Conservation (phyloP, 1,139 yeast species). For the Candida sojae region DNA sequence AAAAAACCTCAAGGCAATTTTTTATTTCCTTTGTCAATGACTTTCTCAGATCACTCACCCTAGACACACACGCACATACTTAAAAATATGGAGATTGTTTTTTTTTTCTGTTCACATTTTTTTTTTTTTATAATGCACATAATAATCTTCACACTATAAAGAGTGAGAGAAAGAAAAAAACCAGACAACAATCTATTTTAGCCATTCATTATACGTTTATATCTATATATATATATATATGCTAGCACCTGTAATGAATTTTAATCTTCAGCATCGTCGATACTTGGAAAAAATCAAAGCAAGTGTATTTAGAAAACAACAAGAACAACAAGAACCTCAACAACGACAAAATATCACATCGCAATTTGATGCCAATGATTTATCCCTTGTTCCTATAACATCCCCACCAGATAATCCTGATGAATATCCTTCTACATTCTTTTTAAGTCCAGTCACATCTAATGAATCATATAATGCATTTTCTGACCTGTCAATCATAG, state of each 20-base stretch:
- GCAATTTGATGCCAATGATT: constrained; percentile 4
- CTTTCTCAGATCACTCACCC: neutral
- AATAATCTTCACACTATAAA: neutral
- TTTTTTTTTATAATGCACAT: constrained; percentile 1
- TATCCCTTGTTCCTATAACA: constrained; percentile 15
- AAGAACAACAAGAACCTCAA: neutral
- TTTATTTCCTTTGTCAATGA: neutral
- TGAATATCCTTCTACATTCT: constrained; percentile 25
- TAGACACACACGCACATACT: neutral
- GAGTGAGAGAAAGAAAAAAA: neutral
- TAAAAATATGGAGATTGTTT: neutral
- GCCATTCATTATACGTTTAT: neutral
- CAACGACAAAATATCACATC: too few species aligned
- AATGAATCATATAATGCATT: constrained; percentile 24
- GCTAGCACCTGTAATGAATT: neutral
- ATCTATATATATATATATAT: neutral
- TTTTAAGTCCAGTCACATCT: constrained; percentile 39
- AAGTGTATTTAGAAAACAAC: constrained; percentile 3
- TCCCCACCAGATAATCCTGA: constrained; percentile 15
- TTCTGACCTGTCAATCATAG: constrained; percentile 4
- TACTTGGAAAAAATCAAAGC: constrained; percentile 4
- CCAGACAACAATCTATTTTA: neutral
- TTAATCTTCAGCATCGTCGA: constrained; percentile 2
- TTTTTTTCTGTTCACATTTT: neutral
- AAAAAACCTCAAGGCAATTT: neutral